Evolutionary conservation across 306 rosid genomes (phyloP).

Genomic region (Acacia acuminata): DNA sequence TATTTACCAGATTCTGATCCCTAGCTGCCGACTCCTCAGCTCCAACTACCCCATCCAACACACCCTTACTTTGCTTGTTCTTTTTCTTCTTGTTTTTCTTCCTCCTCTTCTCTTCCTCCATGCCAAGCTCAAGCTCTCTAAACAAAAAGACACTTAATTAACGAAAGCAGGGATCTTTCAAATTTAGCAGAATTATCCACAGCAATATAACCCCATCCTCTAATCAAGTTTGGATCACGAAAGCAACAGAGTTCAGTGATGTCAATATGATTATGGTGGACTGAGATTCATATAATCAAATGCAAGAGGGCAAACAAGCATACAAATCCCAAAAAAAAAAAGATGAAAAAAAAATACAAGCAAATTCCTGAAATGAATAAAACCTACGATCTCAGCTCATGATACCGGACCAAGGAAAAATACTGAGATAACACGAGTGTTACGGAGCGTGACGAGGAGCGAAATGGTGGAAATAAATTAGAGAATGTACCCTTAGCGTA

Average conservation of each 20-base stretch:
- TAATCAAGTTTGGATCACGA: constrained; percentile 11
- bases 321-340: not conserved
- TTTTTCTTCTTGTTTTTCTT: constrained; percentile 61
- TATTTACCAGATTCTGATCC: constrained; percentile 32
- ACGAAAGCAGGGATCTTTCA: not conserved
- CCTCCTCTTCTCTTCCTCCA: constrained; percentile 69
- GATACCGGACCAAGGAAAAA: not conserved
- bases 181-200: constrained; percentile 20
- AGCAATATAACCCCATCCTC: constrained; percentile 5
- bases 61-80: constrained; percentile 53
- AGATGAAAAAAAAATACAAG: constrained; percentile 1
- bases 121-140: constrained; percentile 32
- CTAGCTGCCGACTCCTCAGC: constrained; percentile 34
- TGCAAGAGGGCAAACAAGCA: not conserved
- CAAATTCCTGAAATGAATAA: constrained; percentile 4
- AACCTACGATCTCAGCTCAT: constrained; percentile 2
- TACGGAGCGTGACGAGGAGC: not conserved
- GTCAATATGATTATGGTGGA: constrained; percentile 18
- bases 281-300: constrained; percentile 31
- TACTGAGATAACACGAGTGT: constrained; percentile 12
- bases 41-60: constrained; percentile 36
- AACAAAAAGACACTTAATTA: constrained; percentile 26
- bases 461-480: not conserved
- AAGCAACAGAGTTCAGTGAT: not conserved
- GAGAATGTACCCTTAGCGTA: constrained; percentile 27